A percentile compares a stretch with the other conserved stretches of the same genome.
Conservation (phyloP, 805 yeast genomes). For the Priceomyces haplophilus region DNA sequence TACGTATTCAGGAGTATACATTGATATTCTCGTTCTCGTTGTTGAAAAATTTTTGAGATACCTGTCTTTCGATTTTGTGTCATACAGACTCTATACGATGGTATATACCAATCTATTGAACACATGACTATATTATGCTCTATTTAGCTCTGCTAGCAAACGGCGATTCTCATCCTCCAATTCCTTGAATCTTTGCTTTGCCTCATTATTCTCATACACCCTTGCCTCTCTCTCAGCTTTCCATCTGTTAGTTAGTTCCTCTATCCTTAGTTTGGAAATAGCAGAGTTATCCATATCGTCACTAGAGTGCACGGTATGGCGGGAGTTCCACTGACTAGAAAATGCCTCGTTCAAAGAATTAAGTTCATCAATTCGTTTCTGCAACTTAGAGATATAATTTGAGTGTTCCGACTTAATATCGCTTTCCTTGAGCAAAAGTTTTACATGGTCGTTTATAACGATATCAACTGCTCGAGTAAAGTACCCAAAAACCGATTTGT, state of each 20-base stretch:
- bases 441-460: conserved; percentile 54
- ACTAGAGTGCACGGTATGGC: not conserved
- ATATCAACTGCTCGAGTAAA: conserved; percentile 60
- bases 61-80: conserved; percentile 1
- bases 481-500: conserved; percentile 49
- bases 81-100: not conserved
- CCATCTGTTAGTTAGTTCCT: conserved; percentile 63
- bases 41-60: conserved; percentile 16
- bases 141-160: conserved; percentile 17
- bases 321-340: conserved; percentile 12
- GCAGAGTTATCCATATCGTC: conserved; percentile 18
- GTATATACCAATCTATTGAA: conserved; percentile 3
- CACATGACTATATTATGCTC: not conserved
- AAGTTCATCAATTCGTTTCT: conserved; percentile 27
- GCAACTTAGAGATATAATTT: conserved; percentile 22
- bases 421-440: conserved; percentile 34
- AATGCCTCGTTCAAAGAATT: conserved; percentile 21
- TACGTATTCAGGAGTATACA: not conserved
- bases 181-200: conserved; percentile 48
- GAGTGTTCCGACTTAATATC: conserved; percentile 18
- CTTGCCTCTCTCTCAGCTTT: conserved; percentile 70
- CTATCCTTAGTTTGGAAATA: conserved; percentile 49
- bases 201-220: conserved; percentile 56
- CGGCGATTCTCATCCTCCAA: conserved; percentile 54
- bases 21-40: conserved; percentile 1